Evolutionary conservation across 2,329 filamentous ascomycete genomes (phyloP), one percentile per base, ranked within the genome.

Genomic region (Penicillium sp.): DNA sequence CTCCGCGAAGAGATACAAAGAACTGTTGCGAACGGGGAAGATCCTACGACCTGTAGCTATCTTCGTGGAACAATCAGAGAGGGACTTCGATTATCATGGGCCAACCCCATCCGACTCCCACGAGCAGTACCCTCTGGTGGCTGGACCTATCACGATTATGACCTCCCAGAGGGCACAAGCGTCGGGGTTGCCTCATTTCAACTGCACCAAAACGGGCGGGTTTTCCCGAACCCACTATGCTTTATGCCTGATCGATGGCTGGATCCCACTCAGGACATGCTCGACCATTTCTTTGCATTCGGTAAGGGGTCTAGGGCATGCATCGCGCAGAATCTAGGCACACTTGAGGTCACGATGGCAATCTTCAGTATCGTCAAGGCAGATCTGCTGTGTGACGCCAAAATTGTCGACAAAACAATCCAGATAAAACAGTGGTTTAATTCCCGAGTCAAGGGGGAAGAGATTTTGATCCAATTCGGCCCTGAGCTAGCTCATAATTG

Each of bases 391-490:
- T 67, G 72, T 4, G 80, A 80, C 2, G 80, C 79, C 2, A 77
- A 57, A 46, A 64, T 70, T 2, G 69, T 78, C 1, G 43, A 23
- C 13, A 70, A 77, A 1, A 69, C 74, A 53, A 75, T 85, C 11
- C 75, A 81, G 66, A 80, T 83, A n/a, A 69, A 75, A 27, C 80
- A 85, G 64, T 85, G 82, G 82, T 85, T 85, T 61, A 85, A 84
- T 62, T 78, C 77, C 1, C 79, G 77, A 61, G 77, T 85, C 1
- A 77, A 79, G 39, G 80, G 78, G 0, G 80, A 80, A 59, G 77
- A 72, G 64, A 80, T 85, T 43, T 25, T 61, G 49, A 55, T 66
- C 11, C 44, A 48, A 21, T 39, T 55, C 7, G 16, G 45, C 11
- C 14, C 23, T 10, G 23, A 19, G n/a, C 16, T 39, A 39, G 35